Evolutionary conservation across 306 rosid species (phyloP), one percentile per base, ranked within the genome.

Genomic region (Sechiopsis laciniata): DNA sequence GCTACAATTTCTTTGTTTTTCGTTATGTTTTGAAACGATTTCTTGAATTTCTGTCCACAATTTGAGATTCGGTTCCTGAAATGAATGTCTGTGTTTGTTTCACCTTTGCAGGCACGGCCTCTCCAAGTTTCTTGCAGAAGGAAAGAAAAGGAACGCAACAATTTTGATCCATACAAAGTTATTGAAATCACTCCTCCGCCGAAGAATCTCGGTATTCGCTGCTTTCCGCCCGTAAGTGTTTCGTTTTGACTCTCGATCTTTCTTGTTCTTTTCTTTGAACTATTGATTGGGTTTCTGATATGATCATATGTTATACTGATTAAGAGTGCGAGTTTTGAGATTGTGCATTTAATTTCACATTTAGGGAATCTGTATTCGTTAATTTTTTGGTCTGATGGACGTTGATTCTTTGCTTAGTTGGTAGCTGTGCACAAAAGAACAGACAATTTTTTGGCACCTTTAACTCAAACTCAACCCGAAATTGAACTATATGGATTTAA

Each of bases 181-280:
- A 78, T 90, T 65, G 98, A 94, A 82, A 94, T 94, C 35, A 83
- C 97, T 48, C 98, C 98, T 83, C 98, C 98, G 10, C 98, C 98
- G 74, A 93, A 85, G 82, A 79, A 58, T 82, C 96, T 90, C 15
- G 97, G 98, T 65, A 82, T 90, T 81, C 98, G 98, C 77, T 88
- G 96, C 87, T 77, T 93, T 13, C 88, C 96, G 20, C 83, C 96
- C 16, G 98, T 93, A 82, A 81, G 95, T 77, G 90, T 77, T 5
- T 74, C 70, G 37, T 17, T 61, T 51, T 11, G 3, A 5, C 24
- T 32, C 51, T 35, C 55, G 2, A 14, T 71, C 16, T 60, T 21
- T 75, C 61, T 55, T 24, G 13, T 10, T 54, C 29, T 2, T 40
- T 16, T 6, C 14, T 22, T 71, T 75, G 20, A n/a, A 22, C 54